phyloP scores from a whole-genome alignment of 345 rosid genomes.

The Sisymbrium irio region DNA sequence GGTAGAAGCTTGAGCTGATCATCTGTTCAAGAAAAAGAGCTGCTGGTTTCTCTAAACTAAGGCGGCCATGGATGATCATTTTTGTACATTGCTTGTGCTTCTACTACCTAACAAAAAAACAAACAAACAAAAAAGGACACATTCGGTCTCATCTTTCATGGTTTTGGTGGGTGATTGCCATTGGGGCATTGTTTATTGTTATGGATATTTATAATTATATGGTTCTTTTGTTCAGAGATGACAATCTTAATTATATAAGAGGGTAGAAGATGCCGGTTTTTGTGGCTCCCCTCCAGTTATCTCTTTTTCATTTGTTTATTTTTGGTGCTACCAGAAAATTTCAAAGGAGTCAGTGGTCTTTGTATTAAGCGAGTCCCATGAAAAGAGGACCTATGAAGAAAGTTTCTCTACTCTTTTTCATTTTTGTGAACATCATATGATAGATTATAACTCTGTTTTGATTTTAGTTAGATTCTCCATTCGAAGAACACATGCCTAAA shows the following conservation, averaged over 20 bases:
- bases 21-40: slow-evolving; percentile 32
- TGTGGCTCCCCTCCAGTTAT: slow-evolving; percentile 34
- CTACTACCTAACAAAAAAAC: not conserved
- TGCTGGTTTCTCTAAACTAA: slow-evolving; percentile 29
- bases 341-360: not conserved
- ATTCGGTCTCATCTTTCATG: slow-evolving; percentile 28
- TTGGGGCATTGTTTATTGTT: not conserved
- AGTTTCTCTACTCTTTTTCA: not conserved
- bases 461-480: not conserved
- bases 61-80: slow-evolving; percentile 38
- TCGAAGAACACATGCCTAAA: not conserved
- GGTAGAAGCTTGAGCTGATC: slow-evolving; percentile 34
- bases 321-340: slow-evolving; percentile 1
- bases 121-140: not conserved
- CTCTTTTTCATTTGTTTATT: slow-evolving; percentile 9
- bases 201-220: slow-evolving; percentile 17
- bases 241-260: slow-evolving; percentile 22
- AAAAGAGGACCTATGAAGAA: not conserved
- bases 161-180: slow-evolving; percentile 25
- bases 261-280: slow-evolving; percentile 23
- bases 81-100: slow-evolving; percentile 40
- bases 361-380: not conserved
- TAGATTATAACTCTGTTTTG: not conserved
- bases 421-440: not conserved
- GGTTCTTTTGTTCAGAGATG: slow-evolving; percentile 7